These are phyloP conservation scores for Eimeria tenella DNA, from an alignment of 169 alveolate genomes.

Conservation along the genomic window DNA sequence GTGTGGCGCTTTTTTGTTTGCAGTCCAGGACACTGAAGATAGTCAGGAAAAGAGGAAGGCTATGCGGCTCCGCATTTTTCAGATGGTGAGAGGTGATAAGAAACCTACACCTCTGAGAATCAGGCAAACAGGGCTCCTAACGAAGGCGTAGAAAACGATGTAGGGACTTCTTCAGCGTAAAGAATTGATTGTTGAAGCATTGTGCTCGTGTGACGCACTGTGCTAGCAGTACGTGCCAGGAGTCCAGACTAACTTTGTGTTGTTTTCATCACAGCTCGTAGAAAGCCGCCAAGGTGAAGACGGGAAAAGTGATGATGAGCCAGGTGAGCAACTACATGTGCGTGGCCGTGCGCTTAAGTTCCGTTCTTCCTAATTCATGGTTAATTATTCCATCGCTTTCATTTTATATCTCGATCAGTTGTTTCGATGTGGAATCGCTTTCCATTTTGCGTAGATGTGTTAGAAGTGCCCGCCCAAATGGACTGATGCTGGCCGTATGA, in stretches of 20 bases:
- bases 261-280: not conserved
- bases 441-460: too few relatives aligned
- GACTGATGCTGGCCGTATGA: too few relatives aligned
- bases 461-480: too few relatives aligned
- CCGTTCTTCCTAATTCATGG: too few relatives aligned
- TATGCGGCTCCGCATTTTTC: conserved; percentile 51
- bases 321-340: conserved; percentile 7
- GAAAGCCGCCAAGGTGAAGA: conserved; percentile 42
- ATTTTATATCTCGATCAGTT: too few relatives aligned
- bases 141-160: too few relatives aligned
- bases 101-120: too few relatives aligned
- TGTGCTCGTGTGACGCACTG: not conserved
- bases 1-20: not conserved
- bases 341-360: not conserved
- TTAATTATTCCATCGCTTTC: too few relatives aligned
- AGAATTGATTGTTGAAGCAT: not conserved
- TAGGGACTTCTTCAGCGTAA: too few relatives aligned
- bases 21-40: conserved; percentile 65
- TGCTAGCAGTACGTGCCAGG: not conserved
- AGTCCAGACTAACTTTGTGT: not conserved
- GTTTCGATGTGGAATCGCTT: too few relatives aligned
- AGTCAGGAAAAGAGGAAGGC: conserved; percentile 59
- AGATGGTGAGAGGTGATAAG: conserved; percentile 50
- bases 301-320: conserved; percentile 23
- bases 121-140: too few relatives aligned